These are phyloP conservation scores for Biscutella auriculata DNA, from an alignment of 441 rosid genomes.

Conservation along the genomic window DNA sequence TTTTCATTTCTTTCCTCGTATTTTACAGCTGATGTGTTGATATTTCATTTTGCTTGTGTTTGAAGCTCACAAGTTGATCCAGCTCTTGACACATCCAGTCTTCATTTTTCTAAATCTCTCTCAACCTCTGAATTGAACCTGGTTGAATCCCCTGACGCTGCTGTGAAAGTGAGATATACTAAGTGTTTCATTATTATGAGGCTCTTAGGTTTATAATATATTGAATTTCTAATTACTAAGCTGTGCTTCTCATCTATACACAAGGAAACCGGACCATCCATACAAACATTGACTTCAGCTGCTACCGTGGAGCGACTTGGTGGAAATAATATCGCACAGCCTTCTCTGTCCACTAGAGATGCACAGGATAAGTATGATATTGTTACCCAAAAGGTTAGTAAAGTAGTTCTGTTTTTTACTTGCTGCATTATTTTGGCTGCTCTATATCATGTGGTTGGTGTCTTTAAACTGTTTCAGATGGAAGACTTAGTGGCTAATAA, in stretches of 20 bases:
- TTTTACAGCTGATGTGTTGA: constrained; percentile 4
- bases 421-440: neutral
- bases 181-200: neutral
- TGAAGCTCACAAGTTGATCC: constrained; percentile 44
- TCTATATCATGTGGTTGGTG: constrained; percentile 11
- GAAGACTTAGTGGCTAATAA: constrained; percentile 62
- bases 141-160: constrained; percentile 38
- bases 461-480: constrained; percentile 47
- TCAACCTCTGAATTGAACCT: constrained; percentile 43
- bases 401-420: constrained; percentile 1
- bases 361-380: constrained; percentile 89
- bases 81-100: constrained; percentile 29
- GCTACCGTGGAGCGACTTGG: constrained; percentile 55
- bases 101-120: constrained; percentile 39
- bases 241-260: constrained; percentile 8
- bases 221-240: constrained; percentile 8
- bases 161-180: constrained; percentile 39
- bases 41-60: constrained; percentile 28
- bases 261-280: constrained; percentile 49
- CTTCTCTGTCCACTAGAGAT: constrained; percentile 72
- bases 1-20: neutral
- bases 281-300: constrained; percentile 43
- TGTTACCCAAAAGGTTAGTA: constrained; percentile 65
- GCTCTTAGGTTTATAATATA: neutral
- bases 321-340: constrained; percentile 48